A percentile compares a stretch with the other conserved stretches of the same genome.
These are phyloP conservation scores for Globisporangium splendens DNA, from an alignment of 352 stramenopile species.

Conservation along the genomic window DNA sequence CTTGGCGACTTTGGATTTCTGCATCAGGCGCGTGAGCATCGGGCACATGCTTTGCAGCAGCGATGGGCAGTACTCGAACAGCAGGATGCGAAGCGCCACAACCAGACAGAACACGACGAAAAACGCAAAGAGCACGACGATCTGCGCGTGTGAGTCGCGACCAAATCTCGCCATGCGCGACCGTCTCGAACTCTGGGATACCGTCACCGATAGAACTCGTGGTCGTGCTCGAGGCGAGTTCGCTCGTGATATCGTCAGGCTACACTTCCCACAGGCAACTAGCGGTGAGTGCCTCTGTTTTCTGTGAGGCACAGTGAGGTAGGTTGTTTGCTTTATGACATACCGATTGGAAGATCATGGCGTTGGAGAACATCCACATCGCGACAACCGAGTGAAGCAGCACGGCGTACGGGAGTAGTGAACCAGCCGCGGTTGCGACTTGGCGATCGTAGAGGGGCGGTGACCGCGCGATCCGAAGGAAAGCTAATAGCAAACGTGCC, in stretches of 20 bases:
- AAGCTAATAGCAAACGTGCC: conserved; percentile 20
- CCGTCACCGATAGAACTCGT: conserved; percentile 31
- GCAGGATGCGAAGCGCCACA: conserved; percentile 49
- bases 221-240: conserved; percentile 6
- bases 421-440: conserved; percentile 51
- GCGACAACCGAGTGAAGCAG: conserved; percentile 68
- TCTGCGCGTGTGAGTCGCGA: conserved; percentile 61
- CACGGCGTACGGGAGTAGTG: conserved; percentile 69
- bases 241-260: conserved; percentile 14
- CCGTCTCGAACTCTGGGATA: conserved; percentile 48
- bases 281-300: not conserved
- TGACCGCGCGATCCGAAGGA: conserved; percentile 66
- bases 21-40: conserved; percentile 43
- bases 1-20: conserved; percentile 53
- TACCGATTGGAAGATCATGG: conserved; percentile 76
- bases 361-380: conserved; percentile 88
- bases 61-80: conserved; percentile 71
- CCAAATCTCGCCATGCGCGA: conserved; percentile 43
- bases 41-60: conserved; percentile 56
- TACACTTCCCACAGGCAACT: conserved; percentile 7
- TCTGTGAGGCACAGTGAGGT: not conserved
- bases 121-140: conserved; percentile 76
- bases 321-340: conserved; percentile 8
- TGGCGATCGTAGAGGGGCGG: conserved; percentile 73
- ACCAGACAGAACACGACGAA: conserved; percentile 46